Evolutionary conservation across 164 flowering plant species (phyloP).

Genomic region (Amborella trichopoda): DNA sequence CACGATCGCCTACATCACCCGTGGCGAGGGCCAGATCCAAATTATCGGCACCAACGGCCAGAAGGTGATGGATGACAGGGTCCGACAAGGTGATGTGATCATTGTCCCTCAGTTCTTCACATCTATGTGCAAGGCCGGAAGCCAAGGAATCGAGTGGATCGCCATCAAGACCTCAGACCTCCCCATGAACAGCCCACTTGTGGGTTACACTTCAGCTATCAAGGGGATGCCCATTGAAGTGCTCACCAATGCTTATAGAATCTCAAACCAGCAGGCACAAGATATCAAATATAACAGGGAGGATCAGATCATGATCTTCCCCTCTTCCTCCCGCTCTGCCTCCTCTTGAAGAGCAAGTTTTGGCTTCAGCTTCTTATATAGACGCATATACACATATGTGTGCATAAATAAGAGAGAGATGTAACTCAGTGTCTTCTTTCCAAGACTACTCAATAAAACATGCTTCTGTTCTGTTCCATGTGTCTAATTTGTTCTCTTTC

Average conservation of each 20-base stretch:
- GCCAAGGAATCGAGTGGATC: conserved; percentile 36
- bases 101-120: conserved; percentile 44
- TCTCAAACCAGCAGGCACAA: conserved; percentile 30
- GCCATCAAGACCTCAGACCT: conserved; percentile 43
- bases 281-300: conserved; percentile 27
- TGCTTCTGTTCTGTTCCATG: background rate
- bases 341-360: background rate
- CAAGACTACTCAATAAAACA: background rate
- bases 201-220: conserved; percentile 34
- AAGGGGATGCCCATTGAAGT: conserved; percentile 33
- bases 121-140: conserved; percentile 25
- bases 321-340: conserved; percentile 8
- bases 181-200: conserved; percentile 29
- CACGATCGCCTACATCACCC: conserved; percentile 28
- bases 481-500: background rate
- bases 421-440: background rate
- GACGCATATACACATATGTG: background rate
- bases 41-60: too few species aligned
- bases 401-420: background rate
- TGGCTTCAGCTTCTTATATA: background rate
- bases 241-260: conserved; percentile 24
- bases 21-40: conserved; percentile 34
- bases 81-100: conserved; percentile 32
- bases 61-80: conserved; percentile 31
- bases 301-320: conserved; percentile 18